Base-by-base conservation (phyloP, 139 green algal species). In the Chlorella vulgaris region DNA sequence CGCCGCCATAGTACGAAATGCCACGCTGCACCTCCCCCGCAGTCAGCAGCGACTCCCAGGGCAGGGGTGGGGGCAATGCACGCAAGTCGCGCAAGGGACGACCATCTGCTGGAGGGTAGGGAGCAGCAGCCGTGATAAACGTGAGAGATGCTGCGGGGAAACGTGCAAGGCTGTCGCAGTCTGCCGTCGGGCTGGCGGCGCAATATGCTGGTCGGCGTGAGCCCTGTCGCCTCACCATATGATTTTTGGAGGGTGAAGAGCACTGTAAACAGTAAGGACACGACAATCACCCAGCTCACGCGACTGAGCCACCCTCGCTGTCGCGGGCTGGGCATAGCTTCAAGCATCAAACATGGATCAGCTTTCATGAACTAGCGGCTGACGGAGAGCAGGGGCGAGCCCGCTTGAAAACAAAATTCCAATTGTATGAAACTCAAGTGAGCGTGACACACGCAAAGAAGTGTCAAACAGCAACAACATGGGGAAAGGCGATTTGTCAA, bases 21-120 rank as follows among this genome's bases (percentile, higher is more conserved):
- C 73, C 73, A 13, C 26, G 38, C 22, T n/a, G 47, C 33, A 31
- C 28, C 73, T 79, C 73, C 24, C 68, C 53, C 13, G 7, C 51
- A 5, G 73, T 69, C 10, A 79, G 28, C 73, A 79, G 73, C 35
- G 53, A 53, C 21, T 24, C 35, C 73, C 51, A 79, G 35, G 73
- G 73, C 50, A 79, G 55, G 47, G 63, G 47, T 7, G 47, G 47
- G 47, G 47, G 10, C 47, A 15, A 15, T 10, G 47, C 15, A 55
- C 47, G 47, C 47, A 10, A 55, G 13, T 55, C 47, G 47, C 47
- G 47, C 10, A 15, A 10, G 15, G 47, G 15, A 15, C 47, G 47
- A 10, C 13, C 47, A 55, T 15, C 47, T 55, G 10, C 15, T 10
- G 47, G 15, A 55, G 47, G 13, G 47, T 10, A 24, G 47, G 47